phyloP scores from a whole-genome alignment of 2,329 filamentous ascomycete species.

The Verticillium isaacii region DNA sequence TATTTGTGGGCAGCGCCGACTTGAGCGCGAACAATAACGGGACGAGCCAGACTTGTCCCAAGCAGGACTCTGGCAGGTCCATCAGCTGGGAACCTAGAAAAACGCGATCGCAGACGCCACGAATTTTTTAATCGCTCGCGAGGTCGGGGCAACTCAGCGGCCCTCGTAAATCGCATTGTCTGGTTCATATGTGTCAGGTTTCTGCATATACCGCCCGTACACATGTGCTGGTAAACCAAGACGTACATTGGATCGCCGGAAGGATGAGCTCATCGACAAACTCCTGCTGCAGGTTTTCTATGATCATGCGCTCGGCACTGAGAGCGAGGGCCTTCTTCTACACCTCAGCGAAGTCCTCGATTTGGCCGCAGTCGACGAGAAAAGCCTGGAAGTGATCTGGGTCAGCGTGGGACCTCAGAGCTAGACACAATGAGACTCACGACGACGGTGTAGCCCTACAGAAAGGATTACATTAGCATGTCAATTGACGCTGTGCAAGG shows the following conservation, averaged over 20 bases:
- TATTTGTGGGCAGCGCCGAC: slow-evolving; percentile 24
- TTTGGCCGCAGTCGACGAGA: too few species aligned
- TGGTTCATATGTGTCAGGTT: slow-evolving; percentile 7
- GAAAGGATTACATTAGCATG: too few species aligned
- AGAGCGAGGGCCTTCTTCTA: not conserved
- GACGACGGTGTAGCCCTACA: too few species aligned
- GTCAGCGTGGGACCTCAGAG: too few species aligned
- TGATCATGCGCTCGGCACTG: slow-evolving; percentile 31
- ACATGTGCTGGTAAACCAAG: not conserved
- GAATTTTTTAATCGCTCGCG: too few species aligned
- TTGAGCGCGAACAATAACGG: slow-evolving; percentile 61
- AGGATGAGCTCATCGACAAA: slow-evolving; percentile 75
- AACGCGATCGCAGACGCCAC: too few species aligned
- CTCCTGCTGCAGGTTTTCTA: slow-evolving; percentile 61
- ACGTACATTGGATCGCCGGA: slow-evolving; percentile 61
- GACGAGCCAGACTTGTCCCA: slow-evolving; percentile 57
- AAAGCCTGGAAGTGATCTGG: too few species aligned
- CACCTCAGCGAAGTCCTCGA: too few species aligned
- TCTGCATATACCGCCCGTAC: not conserved
- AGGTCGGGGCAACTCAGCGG: slow-evolving; percentile 11
- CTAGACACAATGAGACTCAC: too few species aligned
- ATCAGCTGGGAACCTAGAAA: too few species aligned
- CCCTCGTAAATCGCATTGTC: slow-evolving; percentile 58
- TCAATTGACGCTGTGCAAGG: too few species aligned
- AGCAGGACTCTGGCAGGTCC: slow-evolving; percentile 15